A percentile compares a stretch with the other conserved stretches of the same genome.
These are phyloP conservation scores for Flaveria trinervia DNA, from an alignment of 129 eudicot genomes.

Conservation along the genomic window DNA sequence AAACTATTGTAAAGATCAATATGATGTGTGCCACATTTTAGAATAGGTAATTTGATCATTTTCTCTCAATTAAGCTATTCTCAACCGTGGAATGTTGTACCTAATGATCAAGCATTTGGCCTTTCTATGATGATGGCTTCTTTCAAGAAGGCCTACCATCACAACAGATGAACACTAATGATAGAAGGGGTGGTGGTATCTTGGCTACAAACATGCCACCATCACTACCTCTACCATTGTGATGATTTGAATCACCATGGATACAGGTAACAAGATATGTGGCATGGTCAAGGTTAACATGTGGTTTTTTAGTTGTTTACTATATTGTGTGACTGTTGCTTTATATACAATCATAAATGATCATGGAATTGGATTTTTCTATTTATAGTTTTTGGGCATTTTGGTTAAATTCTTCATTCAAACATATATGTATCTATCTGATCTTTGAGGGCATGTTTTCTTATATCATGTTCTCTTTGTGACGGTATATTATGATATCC, in stretches of 20 bases:
- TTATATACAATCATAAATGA: not conserved
- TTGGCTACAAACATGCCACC: constrained; percentile 38
- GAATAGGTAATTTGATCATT: constrained; percentile 11
- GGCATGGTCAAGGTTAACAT: not conserved
- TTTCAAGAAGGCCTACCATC: constrained; percentile 43
- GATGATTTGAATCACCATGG: constrained; percentile 47
- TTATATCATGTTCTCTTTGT: too few species aligned
- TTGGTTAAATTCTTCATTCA: not conserved
- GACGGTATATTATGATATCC: too few species aligned
- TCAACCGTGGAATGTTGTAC: constrained; percentile 51
- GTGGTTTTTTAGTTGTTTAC: constrained; percentile 11
- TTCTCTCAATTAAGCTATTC: constrained; percentile 38
- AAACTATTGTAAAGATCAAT: not conserved
- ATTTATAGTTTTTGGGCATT: not conserved
- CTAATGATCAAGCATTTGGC: constrained; percentile 45
- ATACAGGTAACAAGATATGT: constrained; percentile 10
- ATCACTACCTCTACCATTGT: constrained; percentile 28
- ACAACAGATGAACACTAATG: constrained; percentile 37
- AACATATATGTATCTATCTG: not conserved
- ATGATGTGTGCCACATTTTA: too few species aligned
- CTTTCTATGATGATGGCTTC: constrained; percentile 38
- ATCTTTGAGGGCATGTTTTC: not conserved
- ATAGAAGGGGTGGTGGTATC: constrained; percentile 37
- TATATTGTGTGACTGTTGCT: constrained; percentile 14
- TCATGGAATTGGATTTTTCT: not conserved